These are phyloP conservation scores for Suillus subluteus DNA, from an alignment of 768 basidiomycete genomes.

Conservation along the genomic window DNA sequence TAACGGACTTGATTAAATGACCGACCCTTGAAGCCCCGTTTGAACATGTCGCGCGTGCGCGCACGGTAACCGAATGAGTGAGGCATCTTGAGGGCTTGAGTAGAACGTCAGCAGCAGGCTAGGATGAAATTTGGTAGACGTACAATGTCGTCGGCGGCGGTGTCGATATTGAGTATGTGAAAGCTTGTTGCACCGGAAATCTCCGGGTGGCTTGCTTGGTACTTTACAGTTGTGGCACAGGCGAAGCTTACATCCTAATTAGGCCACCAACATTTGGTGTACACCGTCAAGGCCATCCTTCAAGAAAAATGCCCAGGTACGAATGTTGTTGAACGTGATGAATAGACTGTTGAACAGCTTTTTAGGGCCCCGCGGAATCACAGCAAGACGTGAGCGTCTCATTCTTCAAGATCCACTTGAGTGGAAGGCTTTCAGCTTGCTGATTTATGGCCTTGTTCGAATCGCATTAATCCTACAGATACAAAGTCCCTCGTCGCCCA, in stretches of 20 bases:
- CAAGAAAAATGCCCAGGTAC: conserved; percentile 88
- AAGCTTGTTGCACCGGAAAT: conserved; percentile 44
- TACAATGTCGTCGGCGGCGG: conserved; percentile 52
- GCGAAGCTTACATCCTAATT: conserved; percentile 41
- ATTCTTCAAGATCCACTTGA: conserved; percentile 67
- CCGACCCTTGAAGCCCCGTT: conserved; percentile 96
- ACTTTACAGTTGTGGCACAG: conserved; percentile 68
- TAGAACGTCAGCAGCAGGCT: conserved; percentile 17
- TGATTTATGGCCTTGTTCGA: conserved; percentile 45
- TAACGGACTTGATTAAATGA: conserved; percentile 23
- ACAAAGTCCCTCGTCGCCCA: conserved; percentile 98
- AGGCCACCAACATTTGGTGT: conserved; percentile 31
- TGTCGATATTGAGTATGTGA: conserved; percentile 49
- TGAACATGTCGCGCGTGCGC: conserved; percentile 99
- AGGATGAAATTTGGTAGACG: conserved; percentile 34
- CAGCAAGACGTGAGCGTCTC: conserved; percentile 86
- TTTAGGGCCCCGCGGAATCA: conserved; percentile 89
- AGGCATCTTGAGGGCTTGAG: conserved; percentile 84
- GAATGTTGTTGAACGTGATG: conserved; percentile 28
- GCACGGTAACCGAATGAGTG: conserved; percentile 99
- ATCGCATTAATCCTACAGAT: conserved; percentile 68
- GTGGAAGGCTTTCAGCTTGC: conserved; percentile 69
- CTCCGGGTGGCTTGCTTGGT: conserved; percentile 65
- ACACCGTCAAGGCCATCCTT: conserved; percentile 42
- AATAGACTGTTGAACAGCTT: conserved; percentile 37